Conservation (phyloP, 2,329 filamentous ascomycete genomes). For the Rhytidhysteron rufulum region DNA sequence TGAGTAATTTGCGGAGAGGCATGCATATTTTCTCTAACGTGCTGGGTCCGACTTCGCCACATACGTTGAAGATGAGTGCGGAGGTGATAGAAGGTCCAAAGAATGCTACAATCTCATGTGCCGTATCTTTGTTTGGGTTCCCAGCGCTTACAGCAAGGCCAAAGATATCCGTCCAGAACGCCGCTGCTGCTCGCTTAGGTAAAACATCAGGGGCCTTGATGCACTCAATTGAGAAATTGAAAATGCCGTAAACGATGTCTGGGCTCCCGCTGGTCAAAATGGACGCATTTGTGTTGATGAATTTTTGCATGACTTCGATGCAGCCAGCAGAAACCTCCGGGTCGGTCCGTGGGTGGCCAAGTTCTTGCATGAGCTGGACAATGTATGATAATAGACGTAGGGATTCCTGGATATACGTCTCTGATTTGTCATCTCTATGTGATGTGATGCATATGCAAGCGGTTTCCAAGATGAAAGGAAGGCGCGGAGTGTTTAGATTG, state of each 20-base stretch:
- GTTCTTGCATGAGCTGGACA: conserved; percentile 56
- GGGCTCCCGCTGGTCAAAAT: conserved; percentile 59
- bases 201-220: conserved; percentile 69
- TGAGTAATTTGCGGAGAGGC: conserved; percentile 30
- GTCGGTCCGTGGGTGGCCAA: conserved; percentile 63
- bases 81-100: conserved; percentile 28
- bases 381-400: conserved; percentile 55
- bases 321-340: conserved; percentile 69
- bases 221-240: conserved; percentile 68
- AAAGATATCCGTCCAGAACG: conserved; percentile 61
- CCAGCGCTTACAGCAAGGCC: conserved; percentile 26
- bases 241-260: conserved; percentile 60
- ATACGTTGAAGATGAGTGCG: conserved; percentile 30
- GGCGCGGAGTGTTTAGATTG: conserved; percentile 57
- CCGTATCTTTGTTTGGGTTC: conserved; percentile 23
- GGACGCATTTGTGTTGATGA: conserved; percentile 59
- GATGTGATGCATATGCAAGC: conserved; percentile 59
- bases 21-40: conserved; percentile 29
- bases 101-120: conserved; percentile 32
- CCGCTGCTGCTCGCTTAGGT: conserved; percentile 68
- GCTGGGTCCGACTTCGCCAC: conserved; percentile 32
- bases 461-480: conserved; percentile 67
- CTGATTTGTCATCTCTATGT: conserved; percentile 45
- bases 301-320: conserved; percentile 66
- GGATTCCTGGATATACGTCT: conserved; percentile 22